phyloP scores from a whole-genome alignment of 495 filamentous ascomycete genomes.

The Penicillium odoratum region DNA sequence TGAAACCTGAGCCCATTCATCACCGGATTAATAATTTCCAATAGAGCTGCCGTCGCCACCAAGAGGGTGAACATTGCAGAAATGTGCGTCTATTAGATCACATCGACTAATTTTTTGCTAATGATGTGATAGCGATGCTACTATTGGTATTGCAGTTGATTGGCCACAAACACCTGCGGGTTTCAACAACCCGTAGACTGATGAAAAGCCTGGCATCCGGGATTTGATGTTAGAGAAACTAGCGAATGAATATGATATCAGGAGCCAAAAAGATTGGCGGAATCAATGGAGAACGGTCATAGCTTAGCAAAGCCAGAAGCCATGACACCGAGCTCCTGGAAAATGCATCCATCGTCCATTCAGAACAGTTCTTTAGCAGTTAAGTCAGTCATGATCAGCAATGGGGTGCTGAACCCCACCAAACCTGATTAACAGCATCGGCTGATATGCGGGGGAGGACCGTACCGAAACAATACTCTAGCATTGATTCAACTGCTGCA shows the following conservation, averaged over 20 bases:
- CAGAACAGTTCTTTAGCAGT: neutral
- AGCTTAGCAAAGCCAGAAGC: neutral
- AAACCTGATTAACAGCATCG: neutral
- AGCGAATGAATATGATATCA: neutral
- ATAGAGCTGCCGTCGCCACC: neutral
- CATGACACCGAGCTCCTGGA: neutral
- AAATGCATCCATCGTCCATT: neutral
- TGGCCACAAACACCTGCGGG: neutral
- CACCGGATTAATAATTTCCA: neutral
- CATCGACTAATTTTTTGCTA: neutral
- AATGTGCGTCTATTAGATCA: neutral
- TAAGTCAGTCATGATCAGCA: neutral
- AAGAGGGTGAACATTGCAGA: neutral
- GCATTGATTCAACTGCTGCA: neutral
- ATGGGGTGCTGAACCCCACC: conserved; percentile 5
- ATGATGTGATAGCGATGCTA: neutral
- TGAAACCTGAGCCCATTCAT: neutral
- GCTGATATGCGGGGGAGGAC: conserved; percentile 3
- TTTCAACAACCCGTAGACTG: neutral
- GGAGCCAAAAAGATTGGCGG: neutral
- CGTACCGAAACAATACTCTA: neutral
- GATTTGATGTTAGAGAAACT: neutral
- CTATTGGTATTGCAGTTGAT: neutral
- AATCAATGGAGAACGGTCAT: neutral
- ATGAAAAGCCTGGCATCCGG: neutral